Percentiles rank a stretch among this genome's conserved stretches.
Conservation (phyloP, 2,329 filamentous ascomycete species). For the Metarhizium sp. region DNA sequence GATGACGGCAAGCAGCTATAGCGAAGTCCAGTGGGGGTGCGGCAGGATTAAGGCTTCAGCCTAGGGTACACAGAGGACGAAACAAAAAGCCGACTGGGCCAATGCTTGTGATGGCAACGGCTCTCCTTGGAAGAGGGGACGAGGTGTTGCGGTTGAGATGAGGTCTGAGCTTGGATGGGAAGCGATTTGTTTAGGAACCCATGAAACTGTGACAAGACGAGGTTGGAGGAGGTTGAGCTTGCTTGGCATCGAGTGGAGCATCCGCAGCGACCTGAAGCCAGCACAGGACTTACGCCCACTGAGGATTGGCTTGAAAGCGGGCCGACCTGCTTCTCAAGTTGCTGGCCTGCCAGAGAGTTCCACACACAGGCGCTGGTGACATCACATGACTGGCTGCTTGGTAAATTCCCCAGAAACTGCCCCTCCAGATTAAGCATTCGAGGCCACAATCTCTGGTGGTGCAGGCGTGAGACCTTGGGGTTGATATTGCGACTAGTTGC, state of each 20-base stretch:
- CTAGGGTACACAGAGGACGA: background rate
- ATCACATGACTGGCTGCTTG: constrained; percentile 27
- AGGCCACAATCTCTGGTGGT: no score
- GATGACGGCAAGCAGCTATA: constrained; percentile 11
- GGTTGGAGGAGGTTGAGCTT: constrained; percentile 30
- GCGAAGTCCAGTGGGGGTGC: constrained; percentile 10
- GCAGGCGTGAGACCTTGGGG: no score
- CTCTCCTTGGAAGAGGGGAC: background rate
- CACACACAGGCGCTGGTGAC: constrained; percentile 15
- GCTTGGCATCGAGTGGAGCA: constrained; percentile 26
- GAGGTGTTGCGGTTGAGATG: background rate
- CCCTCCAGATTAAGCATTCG: background rate
- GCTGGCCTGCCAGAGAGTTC: no score
- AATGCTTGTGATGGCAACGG: background rate
- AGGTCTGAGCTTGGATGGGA: background rate
- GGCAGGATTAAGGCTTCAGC: constrained; percentile 11
- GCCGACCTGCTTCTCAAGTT: no score
- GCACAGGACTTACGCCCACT: constrained; percentile 12
- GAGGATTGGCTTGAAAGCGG: background rate
- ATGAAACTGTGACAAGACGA: constrained; percentile 15
- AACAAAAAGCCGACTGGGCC: background rate
- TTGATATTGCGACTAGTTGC: no score
- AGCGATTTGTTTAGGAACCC: constrained; percentile 9
- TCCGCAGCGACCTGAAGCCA: constrained; percentile 7
- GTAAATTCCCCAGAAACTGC: background rate